Evolutionary conservation across 1,284 basidiomycete genomes (phyloP).

Genomic region (Sporisorium reilianum): DNA sequence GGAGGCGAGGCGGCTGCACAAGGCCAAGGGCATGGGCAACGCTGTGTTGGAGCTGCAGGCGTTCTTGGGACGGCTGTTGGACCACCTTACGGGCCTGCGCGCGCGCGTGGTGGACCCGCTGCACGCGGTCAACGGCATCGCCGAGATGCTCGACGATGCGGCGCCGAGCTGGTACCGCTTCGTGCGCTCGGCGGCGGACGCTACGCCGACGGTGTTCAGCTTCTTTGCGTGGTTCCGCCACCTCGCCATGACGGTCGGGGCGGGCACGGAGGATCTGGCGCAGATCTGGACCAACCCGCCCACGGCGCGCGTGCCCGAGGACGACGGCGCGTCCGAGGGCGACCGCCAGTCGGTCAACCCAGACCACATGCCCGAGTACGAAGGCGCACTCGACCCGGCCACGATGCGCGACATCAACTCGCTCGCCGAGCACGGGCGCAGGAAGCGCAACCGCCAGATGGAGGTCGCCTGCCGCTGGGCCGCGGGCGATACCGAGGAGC

Average conservation of each 20-base stretch:
- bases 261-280: slow-evolving; percentile 57
- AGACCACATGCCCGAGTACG: slow-evolving; percentile 18
- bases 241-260: slow-evolving; percentile 59
- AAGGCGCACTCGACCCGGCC: slow-evolving; percentile 34
- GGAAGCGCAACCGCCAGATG: slow-evolving; percentile 63
- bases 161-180: slow-evolving; percentile 57
- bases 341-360: slow-evolving; percentile 36
- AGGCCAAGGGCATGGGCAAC: slow-evolving; percentile 52
- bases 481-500: slow-evolving; percentile 63
- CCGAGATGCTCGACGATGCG: slow-evolving; percentile 62
- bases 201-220: slow-evolving; percentile 56
- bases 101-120: slow-evolving; percentile 63
- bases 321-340: slow-evolving; percentile 26
- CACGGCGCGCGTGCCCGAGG: slow-evolving; percentile 14
- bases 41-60: slow-evolving; percentile 47
- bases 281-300: slow-evolving; percentile 57
- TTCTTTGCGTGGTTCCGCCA: slow-evolving; percentile 66
- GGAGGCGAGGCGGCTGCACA: slow-evolving; percentile 58
- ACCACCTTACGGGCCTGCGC: slow-evolving; percentile 60
- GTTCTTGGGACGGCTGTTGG: slow-evolving; percentile 54
- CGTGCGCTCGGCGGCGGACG: slow-evolving; percentile 47
- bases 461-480: slow-evolving; percentile 65
- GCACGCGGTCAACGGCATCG: slow-evolving; percentile 58
- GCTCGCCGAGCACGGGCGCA: slow-evolving; percentile 50
- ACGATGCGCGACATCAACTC: slow-evolving; percentile 58